phyloP scores from a whole-genome alignment of 305 asterid genomes.

The Solanum hybrid region DNA sequence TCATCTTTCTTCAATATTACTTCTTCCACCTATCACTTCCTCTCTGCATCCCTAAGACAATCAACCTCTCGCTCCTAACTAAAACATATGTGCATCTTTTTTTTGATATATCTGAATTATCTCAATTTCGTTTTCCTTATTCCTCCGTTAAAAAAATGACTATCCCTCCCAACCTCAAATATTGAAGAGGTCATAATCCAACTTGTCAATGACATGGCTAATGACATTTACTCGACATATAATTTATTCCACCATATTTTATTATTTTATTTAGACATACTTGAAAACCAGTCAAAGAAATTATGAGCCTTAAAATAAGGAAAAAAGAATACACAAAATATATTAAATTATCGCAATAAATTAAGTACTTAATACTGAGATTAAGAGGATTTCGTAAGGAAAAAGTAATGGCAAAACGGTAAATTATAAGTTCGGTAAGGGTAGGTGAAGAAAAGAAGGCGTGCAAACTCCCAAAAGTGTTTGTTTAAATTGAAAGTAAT shows the following conservation, averaged over 20 bases:
- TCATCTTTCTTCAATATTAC: not conserved
- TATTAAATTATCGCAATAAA: not conserved
- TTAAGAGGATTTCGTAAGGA: not conserved
- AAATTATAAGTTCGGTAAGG: not conserved
- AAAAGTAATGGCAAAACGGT: conserved; percentile 5
- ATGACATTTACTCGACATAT: not conserved
- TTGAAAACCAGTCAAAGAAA: not conserved
- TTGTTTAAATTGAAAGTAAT: not conserved
- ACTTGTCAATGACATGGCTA: not conserved
- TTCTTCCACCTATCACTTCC: not conserved
- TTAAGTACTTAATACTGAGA: not conserved
- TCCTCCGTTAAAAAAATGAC: not conserved
- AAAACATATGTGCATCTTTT: not conserved
- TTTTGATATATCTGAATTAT: not conserved
- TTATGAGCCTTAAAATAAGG: not conserved
- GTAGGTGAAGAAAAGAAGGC: not conserved
- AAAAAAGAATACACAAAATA: not conserved
- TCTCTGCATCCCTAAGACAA: not conserved
- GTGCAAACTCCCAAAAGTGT: not conserved
- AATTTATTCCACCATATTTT: not conserved
- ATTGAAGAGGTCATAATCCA: not conserved
- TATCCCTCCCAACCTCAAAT: not conserved
- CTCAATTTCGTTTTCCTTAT: not conserved
- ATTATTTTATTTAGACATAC: not conserved
- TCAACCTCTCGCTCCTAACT: not conserved